phyloP scores from a whole-genome alignment of 2,329 filamentous ascomycete species.

The Harringtonia aguacate region DNA sequence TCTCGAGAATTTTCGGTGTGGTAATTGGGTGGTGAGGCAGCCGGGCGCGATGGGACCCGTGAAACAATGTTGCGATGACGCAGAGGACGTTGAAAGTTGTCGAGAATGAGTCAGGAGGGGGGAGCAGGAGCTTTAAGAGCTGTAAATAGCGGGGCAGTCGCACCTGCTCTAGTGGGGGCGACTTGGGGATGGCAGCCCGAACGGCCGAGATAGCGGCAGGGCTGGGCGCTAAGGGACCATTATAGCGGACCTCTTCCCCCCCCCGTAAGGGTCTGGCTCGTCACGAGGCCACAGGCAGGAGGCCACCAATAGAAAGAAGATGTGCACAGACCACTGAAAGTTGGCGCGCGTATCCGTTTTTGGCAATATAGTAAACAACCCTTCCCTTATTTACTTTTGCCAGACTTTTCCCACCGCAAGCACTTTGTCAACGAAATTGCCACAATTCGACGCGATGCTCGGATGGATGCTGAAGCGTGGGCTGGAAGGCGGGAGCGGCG shows the following conservation, averaged over 20 bases:
- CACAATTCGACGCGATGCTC: constrained; percentile 32
- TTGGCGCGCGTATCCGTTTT: constrained; percentile 12
- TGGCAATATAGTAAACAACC: constrained; percentile 17
- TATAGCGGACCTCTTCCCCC: too few relatives aligned
- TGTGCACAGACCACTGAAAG: constrained; percentile 4
- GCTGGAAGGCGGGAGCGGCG: constrained; percentile 17
- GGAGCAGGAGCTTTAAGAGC: not conserved
- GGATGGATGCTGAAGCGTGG: constrained; percentile 48
- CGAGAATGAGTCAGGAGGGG: constrained; percentile 4
- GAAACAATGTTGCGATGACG: not conserved
- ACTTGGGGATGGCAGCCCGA: not conserved
- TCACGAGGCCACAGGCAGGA: too few relatives aligned
- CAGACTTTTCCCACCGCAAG: not conserved
- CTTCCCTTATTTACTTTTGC: not conserved
- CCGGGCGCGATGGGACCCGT: not conserved
- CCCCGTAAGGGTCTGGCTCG: too few relatives aligned
- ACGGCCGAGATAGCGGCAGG: too few relatives aligned
- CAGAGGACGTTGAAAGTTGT: not conserved
- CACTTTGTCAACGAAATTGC: not conserved
- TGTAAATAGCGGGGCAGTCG: not conserved
- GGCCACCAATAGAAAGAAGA: too few relatives aligned
- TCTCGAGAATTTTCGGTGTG: not conserved
- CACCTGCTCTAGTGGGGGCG: not conserved
- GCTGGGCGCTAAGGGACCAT: too few relatives aligned
- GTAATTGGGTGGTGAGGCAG: not conserved